These are phyloP conservation scores for Dactylonectria estremocensis DNA, from an alignment of 2,329 filamentous ascomycete species.

Conservation along the genomic window DNA sequence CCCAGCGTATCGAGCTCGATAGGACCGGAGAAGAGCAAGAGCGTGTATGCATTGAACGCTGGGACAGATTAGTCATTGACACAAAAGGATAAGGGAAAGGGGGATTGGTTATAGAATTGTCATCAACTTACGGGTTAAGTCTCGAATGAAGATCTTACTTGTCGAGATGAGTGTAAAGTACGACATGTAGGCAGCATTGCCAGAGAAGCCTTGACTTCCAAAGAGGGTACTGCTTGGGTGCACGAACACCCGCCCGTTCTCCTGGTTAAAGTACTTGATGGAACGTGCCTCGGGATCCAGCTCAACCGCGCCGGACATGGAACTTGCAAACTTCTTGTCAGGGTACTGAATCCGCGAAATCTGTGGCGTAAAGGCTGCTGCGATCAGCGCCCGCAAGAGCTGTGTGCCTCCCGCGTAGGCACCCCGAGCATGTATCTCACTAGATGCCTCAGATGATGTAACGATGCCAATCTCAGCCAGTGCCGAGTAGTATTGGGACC, in stretches of 20 bases:
- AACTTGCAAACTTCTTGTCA: slow-evolving; percentile 93
- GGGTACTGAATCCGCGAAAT: slow-evolving; percentile 93
- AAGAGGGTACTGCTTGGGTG: slow-evolving; percentile 93
- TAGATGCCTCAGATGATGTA: slow-evolving; percentile 55
- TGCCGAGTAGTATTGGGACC: slow-evolving; percentile 87
- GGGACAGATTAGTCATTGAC: slow-evolving; percentile 21
- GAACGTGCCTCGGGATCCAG: slow-evolving; percentile 92
- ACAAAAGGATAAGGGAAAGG: neutral
- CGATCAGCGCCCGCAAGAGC: slow-evolving; percentile 79
- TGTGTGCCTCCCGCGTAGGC: slow-evolving; percentile 53
- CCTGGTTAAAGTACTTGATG: slow-evolving; percentile 93
- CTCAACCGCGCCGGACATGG: slow-evolving; percentile 90
- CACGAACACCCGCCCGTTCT: slow-evolving; percentile 90
- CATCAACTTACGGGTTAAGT: slow-evolving; percentile 82
- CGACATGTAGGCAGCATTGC: slow-evolving; percentile 82
- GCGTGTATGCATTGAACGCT: slow-evolving; percentile 90
- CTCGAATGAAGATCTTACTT: slow-evolving; percentile 91
- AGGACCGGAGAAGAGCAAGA: slow-evolving; percentile 89
- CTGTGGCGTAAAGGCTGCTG: slow-evolving; percentile 85
- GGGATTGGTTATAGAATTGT: slow-evolving; percentile 1
- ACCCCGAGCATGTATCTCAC: slow-evolving; percentile 44
- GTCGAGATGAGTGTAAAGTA: slow-evolving; percentile 96
- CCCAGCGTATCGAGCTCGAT: slow-evolving; percentile 91
- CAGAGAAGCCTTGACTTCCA: slow-evolving; percentile 83
- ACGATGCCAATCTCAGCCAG: slow-evolving; percentile 90